Evolutionary conservation across 768 basidiomycete species (phyloP).

Genomic region (Lactarius quietus): DNA sequence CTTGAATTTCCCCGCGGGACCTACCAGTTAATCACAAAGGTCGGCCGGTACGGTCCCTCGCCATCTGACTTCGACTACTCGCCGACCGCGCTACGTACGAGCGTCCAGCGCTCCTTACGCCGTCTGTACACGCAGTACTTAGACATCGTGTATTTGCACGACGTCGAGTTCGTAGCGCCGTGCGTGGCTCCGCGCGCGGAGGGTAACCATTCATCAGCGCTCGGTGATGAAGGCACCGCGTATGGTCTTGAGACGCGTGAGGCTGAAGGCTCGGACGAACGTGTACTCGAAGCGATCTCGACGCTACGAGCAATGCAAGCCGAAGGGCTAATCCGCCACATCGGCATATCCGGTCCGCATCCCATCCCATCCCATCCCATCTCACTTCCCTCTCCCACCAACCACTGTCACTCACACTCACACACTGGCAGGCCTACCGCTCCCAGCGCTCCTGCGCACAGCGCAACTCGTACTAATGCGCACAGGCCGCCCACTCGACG

Average conservation of each 20-base stretch:
- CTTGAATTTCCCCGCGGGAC: constrained; percentile 73
- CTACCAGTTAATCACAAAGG: constrained; percentile 83
- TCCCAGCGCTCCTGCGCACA: constrained; percentile 80
- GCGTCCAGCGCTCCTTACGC: constrained; percentile 60
- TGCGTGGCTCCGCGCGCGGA: constrained; percentile 44
- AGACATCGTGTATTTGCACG: constrained; percentile 80
- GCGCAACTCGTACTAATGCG: constrained; percentile 57
- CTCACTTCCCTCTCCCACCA: neutral
- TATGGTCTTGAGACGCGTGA: constrained; percentile 65
- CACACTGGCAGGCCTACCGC: constrained; percentile 59
- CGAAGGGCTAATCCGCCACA: constrained; percentile 65
- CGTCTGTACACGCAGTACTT: constrained; percentile 75
- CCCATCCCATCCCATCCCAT: too few relatives aligned
- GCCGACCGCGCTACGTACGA: constrained; percentile 58
- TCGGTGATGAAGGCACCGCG: constrained; percentile 47
- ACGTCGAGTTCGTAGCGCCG: constrained; percentile 73
- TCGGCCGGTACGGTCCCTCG: constrained; percentile 64
- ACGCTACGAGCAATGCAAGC: constrained; percentile 66
- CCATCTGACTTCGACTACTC: constrained; percentile 66
- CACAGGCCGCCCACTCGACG: constrained; percentile 60
- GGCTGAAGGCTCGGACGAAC: constrained; percentile 71
- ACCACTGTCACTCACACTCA: neutral
- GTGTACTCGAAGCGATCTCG: constrained; percentile 61
- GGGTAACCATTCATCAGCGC: constrained; percentile 55
- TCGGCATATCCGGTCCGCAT: constrained; percentile 73